phyloP scores from a whole-genome alignment of 1,284 basidiomycete genomes.

The Cystobasidium sp. region DNA sequence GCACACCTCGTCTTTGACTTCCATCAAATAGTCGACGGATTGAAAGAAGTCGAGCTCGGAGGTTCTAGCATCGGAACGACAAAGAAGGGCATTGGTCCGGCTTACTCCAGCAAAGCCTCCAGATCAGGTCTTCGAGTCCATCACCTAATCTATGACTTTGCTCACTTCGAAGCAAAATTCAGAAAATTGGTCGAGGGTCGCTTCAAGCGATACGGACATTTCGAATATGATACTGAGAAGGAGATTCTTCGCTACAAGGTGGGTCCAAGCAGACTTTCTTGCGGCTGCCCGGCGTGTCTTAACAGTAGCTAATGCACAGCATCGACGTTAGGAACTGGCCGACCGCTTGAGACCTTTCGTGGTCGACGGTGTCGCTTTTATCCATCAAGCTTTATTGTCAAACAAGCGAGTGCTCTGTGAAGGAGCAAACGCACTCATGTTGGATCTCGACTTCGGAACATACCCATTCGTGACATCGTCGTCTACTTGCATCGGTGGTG shows the following conservation, averaged over 20 bases:
- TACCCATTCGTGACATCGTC: conserved; percentile 97
- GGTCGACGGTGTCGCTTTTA: conserved; percentile 80
- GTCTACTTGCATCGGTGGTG: conserved; percentile 88
- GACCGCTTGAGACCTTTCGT: conserved; percentile 86
- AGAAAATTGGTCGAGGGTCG: conserved; percentile 93
- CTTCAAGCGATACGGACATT: conserved; percentile 97
- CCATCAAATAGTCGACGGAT: conserved; percentile 97
- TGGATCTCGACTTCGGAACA: conserved; percentile 96
- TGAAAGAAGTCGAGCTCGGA: conserved; percentile 97
- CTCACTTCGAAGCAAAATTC: conserved; percentile 87
- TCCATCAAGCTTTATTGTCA: conserved; percentile 73
- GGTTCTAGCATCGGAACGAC: conserved; percentile 95
- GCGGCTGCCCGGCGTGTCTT: not conserved
- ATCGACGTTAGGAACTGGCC: conserved; percentile 69
- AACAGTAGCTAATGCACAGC: not conserved
- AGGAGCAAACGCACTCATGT: conserved; percentile 97
- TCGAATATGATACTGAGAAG: conserved; percentile 97
- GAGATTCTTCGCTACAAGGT: conserved; percentile 93
- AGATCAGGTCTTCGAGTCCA: conserved; percentile 94
- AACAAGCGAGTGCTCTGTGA: conserved; percentile 88
- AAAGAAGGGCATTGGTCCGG: conserved; percentile 96
- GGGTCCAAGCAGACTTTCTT: conserved; percentile 2
- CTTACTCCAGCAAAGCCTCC: conserved; percentile 96
- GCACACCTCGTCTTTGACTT: conserved; percentile 98
- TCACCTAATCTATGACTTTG: conserved; percentile 73